Evolutionary conservation across 257 asterid genomes (phyloP), one percentile per base, ranked within the genome.

Genomic region (Rubia yunnanensis): DNA sequence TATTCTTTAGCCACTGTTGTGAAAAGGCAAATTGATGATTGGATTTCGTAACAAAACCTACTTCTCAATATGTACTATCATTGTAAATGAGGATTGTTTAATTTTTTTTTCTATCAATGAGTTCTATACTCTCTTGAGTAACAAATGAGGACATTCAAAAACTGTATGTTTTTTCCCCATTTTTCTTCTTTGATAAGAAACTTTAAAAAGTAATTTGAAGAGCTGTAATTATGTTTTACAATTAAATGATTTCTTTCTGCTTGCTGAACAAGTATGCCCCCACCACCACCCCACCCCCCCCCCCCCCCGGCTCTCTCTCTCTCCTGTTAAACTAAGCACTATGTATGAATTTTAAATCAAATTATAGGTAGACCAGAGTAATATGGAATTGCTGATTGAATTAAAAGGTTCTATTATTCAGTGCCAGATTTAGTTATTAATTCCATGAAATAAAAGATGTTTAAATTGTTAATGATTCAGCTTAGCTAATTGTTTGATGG

Each of bases 401-500:
- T n/a, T n/a, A n/a, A n/a, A n/a, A n/a, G n/a, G n/a, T n/a, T n/a
- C n/a, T n/a, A n/a, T n/a, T n/a, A n/a, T n/a, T n/a, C n/a, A n/a
- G n/a, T n/a, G n/a, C n/a, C n/a, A n/a, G n/a, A n/a, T 62, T 18
- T 34, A 41, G 49, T 35, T 10, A 7, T 35, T 60, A 23, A 38
- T 38, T 62, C 36, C 6, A 10, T 5, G 23, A 38, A 24, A 2
- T 61, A 60, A 60, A 32, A 23, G 10, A 20, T 38, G 23, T 41
- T 27, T 7, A 63, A 63, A 4, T n/a, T 41, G 46, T 13, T 2
- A 24, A 63, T 24, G 39, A 28, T 63, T 63, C 18, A 22, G 38
- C 56, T 63, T 34, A 63, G 24, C 55, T 39, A 38, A 18, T 44
- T 63, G 54, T 41, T 44, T 64, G n/a, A 27, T 44, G 41, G 44